Evolutionary conservation across 208 protist species (phyloP).

Genomic region (Crithidia brevicula): DNA sequence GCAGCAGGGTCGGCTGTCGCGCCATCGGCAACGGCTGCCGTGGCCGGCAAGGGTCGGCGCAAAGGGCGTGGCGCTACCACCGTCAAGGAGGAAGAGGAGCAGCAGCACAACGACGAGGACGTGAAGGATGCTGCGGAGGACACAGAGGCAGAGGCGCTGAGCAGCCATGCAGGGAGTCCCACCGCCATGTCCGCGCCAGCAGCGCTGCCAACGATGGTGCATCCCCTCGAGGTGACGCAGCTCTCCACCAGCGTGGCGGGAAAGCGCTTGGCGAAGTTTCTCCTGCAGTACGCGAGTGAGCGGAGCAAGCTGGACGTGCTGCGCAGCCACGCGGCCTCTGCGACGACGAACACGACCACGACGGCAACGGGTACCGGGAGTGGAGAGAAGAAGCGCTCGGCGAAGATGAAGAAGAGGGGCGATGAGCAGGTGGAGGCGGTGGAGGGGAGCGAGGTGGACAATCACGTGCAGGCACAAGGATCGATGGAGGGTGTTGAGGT

Average conservation of each 20-base stretch:
- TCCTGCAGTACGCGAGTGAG: conserved; percentile 81
- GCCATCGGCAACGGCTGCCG: neutral
- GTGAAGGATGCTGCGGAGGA: conserved; percentile 9
- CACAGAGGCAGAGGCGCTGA: neutral
- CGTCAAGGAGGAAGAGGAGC: conserved; percentile 23
- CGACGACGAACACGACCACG: neutral
- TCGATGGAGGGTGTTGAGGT: no score
- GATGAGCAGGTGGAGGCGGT: neutral
- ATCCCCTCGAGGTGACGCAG: conserved; percentile 70
- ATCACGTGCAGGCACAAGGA: no score
- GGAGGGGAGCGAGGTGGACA: neutral
- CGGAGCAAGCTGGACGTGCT: conserved; percentile 67
- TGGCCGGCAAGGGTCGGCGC: neutral
- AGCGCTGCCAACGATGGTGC: conserved; percentile 26
- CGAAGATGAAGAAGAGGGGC: neutral
- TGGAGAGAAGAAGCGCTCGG: neutral
- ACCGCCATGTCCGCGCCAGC: neutral
- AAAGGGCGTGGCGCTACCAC: conserved; percentile 5
- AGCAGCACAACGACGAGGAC: conserved; percentile 4
- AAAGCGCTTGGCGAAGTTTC: conserved; percentile 73
- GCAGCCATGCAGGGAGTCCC: conserved; percentile 22
- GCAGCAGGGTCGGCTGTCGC: neutral
- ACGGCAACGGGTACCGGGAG: neutral
- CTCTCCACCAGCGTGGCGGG: conserved; percentile 41
- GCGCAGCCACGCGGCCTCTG: conserved; percentile 21